Evolutionary conservation across 441 rosid species (phyloP).

Genomic region (Pelargonium myrrhifolium): DNA sequence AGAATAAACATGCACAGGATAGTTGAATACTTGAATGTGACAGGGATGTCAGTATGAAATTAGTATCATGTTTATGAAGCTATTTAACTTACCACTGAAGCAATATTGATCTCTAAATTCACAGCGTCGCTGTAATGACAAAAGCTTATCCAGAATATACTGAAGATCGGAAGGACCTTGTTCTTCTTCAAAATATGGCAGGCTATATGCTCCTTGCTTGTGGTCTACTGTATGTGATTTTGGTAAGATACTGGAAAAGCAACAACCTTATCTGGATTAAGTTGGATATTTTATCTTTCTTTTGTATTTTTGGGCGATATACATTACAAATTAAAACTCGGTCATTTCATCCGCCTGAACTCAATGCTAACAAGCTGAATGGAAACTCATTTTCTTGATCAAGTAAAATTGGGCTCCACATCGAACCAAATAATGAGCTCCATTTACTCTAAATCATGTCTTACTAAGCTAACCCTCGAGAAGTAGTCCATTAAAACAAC

Average conservation of each 20-base stretch:
- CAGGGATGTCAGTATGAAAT: too few species aligned
- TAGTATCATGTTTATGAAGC: too few species aligned
- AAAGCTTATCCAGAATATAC: slow-evolving; percentile 3
- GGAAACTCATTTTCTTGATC: background rate
- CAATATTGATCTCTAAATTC: background rate
- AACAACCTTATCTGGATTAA: background rate
- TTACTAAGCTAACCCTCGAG: background rate
- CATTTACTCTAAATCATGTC: background rate
- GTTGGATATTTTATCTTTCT: background rate
- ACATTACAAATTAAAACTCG: too few species aligned
- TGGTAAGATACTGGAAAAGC: background rate
- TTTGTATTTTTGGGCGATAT: too few species aligned
- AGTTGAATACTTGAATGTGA: too few species aligned
- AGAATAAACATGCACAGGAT: background rate
- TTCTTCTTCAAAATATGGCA: slow-evolving; percentile 2
- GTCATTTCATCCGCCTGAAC: background rate
- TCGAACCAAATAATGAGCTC: background rate
- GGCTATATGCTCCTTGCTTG: slow-evolving; percentile 5
- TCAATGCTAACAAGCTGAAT: background rate
- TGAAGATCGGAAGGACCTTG: background rate
- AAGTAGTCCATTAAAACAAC: background rate
- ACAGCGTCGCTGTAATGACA: slow-evolving; percentile 6
- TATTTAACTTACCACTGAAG: background rate
- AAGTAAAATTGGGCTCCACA: too few species aligned
- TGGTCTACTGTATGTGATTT: slow-evolving; percentile 1